These are phyloP conservation scores for Fraxinus paxiana DNA, from an alignment of 305 asterid species.

Conservation along the genomic window DNA sequence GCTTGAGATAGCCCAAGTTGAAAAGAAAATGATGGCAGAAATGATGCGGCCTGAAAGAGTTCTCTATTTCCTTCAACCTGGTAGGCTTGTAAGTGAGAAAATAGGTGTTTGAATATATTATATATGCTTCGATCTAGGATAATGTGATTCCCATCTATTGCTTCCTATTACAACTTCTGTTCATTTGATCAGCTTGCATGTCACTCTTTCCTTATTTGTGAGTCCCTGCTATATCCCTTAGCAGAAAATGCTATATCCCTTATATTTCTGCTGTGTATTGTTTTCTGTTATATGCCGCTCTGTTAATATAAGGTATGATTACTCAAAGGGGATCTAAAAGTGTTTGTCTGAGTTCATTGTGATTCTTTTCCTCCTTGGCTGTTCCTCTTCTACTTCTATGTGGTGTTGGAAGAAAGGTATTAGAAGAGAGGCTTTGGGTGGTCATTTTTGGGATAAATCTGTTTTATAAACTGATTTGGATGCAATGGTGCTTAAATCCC, in stretches of 20 bases:
- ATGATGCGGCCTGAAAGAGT: conserved; percentile 82
- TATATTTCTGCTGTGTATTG: not conserved
- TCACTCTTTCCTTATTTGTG: not conserved
- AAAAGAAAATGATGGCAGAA: conserved; percentile 85
- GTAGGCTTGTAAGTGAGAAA: conserved; percentile 73
- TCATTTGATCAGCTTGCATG: conserved; percentile 18
- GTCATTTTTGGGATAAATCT: not conserved
- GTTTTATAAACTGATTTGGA: conserved; percentile 1
- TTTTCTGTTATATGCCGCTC: not conserved
- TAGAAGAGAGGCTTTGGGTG: not conserved
- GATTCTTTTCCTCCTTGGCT: not conserved
- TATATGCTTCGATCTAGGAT: not conserved
- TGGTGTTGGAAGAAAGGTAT: not conserved
- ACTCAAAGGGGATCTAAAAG: not conserved
- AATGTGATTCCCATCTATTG: not conserved
- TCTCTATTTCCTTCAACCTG: conserved; percentile 82
- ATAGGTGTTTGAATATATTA: conserved; percentile 11
- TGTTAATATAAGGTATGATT: not conserved
- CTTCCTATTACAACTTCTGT: not conserved
- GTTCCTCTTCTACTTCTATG: not conserved
- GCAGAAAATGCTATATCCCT: not conserved
- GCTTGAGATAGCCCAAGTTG: conserved; percentile 73
- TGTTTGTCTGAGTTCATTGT: not conserved
- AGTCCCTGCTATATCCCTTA: not conserved
- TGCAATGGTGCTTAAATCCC: not conserved